Conservation (phyloP, 495 filamentous ascomycete genomes). For the Aspergillus taichungensis region DNA sequence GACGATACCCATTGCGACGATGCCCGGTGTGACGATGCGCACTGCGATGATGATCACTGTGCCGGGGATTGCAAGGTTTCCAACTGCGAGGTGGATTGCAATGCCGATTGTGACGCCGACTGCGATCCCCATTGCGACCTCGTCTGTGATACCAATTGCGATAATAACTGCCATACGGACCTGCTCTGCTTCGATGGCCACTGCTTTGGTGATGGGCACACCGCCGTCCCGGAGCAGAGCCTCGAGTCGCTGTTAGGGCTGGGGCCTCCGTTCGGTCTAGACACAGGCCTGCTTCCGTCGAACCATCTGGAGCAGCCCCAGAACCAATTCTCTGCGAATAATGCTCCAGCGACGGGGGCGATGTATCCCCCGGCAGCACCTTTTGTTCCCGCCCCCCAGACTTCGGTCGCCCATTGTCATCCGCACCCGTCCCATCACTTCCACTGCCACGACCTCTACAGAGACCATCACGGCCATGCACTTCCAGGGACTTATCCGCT, state of each 20-base stretch:
- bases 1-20: conserved; percentile 20
- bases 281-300: conserved; percentile 21
- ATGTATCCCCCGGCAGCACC: conserved; percentile 15
- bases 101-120: too few relatives aligned
- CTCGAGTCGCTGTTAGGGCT: conserved; percentile 31
- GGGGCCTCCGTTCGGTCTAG: conserved; percentile 22
- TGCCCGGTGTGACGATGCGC: background rate
- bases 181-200: conserved; percentile 33
- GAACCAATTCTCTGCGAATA: conserved; percentile 9
- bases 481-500: conserved; percentile 15
- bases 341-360: conserved; percentile 10
- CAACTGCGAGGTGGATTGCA: too few relatives aligned
- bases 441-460: conserved; percentile 27
- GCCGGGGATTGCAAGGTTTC: too few relatives aligned
- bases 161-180: too few relatives aligned
- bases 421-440: conserved; percentile 24
- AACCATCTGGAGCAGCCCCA: conserved; percentile 10
- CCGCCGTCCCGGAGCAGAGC: conserved; percentile 16
- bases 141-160: too few relatives aligned
- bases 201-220: conserved; percentile 22
- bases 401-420: conserved; percentile 26
- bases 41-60: too few relatives aligned
- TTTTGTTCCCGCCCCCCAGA: conserved; percentile 21
- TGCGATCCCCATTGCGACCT: too few relatives aligned
- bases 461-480: conserved; percentile 20